Evolutionary conservation across 305 asterid species (phyloP), one percentile per base, ranked within the genome.

Genomic region (Fraxinus sp.): DNA sequence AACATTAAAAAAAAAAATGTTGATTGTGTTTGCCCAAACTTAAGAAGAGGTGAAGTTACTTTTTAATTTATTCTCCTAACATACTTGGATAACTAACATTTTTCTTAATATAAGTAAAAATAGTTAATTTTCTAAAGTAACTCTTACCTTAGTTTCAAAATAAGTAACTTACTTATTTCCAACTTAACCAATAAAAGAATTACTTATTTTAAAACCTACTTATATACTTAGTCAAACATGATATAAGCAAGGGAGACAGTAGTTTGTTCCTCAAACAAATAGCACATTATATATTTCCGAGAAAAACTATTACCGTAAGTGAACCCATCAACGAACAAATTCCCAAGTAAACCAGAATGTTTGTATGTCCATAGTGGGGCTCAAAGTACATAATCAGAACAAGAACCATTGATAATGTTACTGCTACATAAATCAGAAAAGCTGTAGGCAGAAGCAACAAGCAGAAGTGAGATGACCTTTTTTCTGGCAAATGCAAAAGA

Each of bases 271-370:
- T 22, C 10, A 72, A 78, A 83, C 32, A 30, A 14, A 5, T n/a
- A 49, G 70, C 80, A 3, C 18, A 32, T 16, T 35, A 16, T 7
- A 35, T 26, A 7, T 33, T 79, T 32, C 59, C 22, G 0, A 70
- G 68, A 79, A 76, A 68, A 24, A 55, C 49, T 79, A 79, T 83
- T 93, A 93, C 97, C 93, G 97, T 93, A 71, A 92, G 91, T 7
- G 97, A 91, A 76, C 97, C 97, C 90, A 91, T 89, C 59, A 92
- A 86, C 83, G 97, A 92, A 84, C 97, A 93, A 73, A 91, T 92
- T 41, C 92, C 97, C 89, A 91, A 81, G 91, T 93, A 92, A 73
- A 92, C 88, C 78, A 93, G 85, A 80, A 92, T 84, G 84, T 92
- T 92, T 14, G 97, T 90, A 89, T 88, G 94, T 75, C 95, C 97